Conservation (phyloP, 148 eudicot species). For the Cornus controversa region DNA sequence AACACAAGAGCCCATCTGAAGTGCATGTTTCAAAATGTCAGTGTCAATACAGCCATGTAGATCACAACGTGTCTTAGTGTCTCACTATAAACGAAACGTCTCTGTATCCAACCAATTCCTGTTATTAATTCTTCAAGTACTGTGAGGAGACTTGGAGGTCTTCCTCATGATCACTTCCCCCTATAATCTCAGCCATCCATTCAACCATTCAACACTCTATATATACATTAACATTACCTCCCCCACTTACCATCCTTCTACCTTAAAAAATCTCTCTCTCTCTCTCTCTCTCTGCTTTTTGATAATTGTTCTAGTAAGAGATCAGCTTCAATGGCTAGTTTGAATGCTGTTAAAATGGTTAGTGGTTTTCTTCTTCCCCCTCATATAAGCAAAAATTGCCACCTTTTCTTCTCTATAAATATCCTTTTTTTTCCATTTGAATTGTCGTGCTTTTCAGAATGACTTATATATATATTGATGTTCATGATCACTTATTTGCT, state of each 20-base stretch:
- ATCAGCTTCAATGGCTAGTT: neutral
- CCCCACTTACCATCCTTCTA: neutral
- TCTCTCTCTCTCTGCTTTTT: neutral
- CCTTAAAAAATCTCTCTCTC: neutral
- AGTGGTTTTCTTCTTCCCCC: neutral
- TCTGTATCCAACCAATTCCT: neutral
- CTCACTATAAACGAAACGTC: neutral
- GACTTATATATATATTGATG: neutral
- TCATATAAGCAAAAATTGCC: neutral
- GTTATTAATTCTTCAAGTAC: too few relatives aligned
- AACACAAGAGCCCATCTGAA: neutral
- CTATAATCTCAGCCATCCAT: neutral
- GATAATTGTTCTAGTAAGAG: too few relatives aligned
- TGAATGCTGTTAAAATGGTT: neutral
- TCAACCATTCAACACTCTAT: neutral
- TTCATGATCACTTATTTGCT: neutral
- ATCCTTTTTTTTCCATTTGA: neutral
- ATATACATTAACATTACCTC: neutral
- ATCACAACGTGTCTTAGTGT: too few relatives aligned
- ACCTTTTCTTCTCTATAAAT: neutral
- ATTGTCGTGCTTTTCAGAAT: neutral
- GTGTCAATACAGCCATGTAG: neutral
- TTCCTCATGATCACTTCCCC: neutral
- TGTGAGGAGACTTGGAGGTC: neutral
- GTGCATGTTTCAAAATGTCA: neutral